Evolutionary conservation across 768 basidiomycete genomes (phyloP), one percentile per base, ranked within the genome.

Genomic region (Tricholoma bakamatsutake): DNA sequence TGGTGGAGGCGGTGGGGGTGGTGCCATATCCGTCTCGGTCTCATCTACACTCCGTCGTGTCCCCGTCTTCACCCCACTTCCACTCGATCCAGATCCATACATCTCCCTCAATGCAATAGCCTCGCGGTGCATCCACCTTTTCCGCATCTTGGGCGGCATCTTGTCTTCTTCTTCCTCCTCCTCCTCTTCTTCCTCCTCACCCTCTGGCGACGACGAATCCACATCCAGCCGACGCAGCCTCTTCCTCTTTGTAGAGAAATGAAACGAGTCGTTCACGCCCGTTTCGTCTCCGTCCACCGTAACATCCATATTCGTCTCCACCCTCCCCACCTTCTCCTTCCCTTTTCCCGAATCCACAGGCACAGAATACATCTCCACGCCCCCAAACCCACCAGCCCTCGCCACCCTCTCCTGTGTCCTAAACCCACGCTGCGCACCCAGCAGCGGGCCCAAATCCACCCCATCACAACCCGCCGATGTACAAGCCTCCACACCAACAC

Each of bases 101-200:
- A 35, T 24, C 48, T 62, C 62, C 50, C 59, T 66, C 54, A 67
- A 49, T 35, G 64, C 61, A 55, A 72, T 66, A 12, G 61, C 47
- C 53, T 66, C 68, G 0, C 61, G 57, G 28, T 70, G 71, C 42
- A 73, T 75, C 76, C 76, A 76, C 48, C 66, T 60, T 54, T 83
- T 87, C 37, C 85, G 73, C 79, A 87, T 79, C 67, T 82, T 83
- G 3, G 85, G 84, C 5, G 85, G 85, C 61, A 87, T 73, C 49
- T 67, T 69, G 10, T 75, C 75, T 53, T 76, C 73, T 37, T 54
- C 52, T 28, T 54, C 59, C 34, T 52, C 50, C n/a, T 31, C 37
- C n/a, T 40, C 33, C 27, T 12, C n/a, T 8, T 49, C 33, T 28
- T 37, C 42, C 42, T 18, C 33, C 33, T 34, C 33, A 34, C 1